Evolutionary conservation across 768 basidiomycete genomes (phyloP).

Genomic region (Mycena olivaceomarginata): DNA sequence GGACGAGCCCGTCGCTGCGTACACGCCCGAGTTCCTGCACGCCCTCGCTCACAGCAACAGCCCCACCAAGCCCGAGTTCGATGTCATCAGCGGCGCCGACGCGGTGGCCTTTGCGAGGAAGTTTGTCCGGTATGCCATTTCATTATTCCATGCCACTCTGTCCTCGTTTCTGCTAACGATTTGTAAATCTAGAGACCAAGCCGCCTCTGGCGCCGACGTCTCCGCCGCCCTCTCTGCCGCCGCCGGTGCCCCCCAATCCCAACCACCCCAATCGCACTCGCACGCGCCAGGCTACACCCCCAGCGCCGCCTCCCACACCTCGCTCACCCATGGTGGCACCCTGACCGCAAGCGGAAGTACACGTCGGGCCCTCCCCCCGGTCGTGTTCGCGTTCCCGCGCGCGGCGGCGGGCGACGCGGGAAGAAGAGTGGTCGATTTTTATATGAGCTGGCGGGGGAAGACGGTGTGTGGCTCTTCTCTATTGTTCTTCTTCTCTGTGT

Average conservation of each 20-base stretch:
- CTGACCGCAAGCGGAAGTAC: conserved; percentile 9
- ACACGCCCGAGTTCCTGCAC: conserved; percentile 28
- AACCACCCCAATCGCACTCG: too few species aligned
- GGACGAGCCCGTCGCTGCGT: neutral
- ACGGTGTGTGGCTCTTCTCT: conserved; percentile 52
- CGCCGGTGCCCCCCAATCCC: neutral
- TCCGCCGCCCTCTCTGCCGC: neutral
- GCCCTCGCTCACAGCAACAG: conserved; percentile 3
- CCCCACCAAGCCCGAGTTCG: conserved; percentile 3
- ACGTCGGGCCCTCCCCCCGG: conserved; percentile 48
- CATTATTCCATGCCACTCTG: too few species aligned
- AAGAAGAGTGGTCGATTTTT: conserved; percentile 67
- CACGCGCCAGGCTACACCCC: neutral
- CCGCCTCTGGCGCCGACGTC: neutral
- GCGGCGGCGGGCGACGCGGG: conserved; percentile 49
- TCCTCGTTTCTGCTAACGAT: neutral
- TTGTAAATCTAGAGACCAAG: neutral
- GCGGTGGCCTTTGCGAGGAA: conserved; percentile 12
- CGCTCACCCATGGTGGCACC: neutral
- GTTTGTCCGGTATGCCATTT: conserved; percentile 15
- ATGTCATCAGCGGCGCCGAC: conserved; percentile 24
- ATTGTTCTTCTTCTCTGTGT: neutral
- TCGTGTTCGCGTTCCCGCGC: conserved; percentile 65
- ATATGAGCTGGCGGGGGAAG: conserved; percentile 69
- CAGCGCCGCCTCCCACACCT: neutral